Percentiles rank a stretch among this genome's conserved stretches.
Conservation (phyloP, 129 eudicot species). For the Daucus carota region DNA sequence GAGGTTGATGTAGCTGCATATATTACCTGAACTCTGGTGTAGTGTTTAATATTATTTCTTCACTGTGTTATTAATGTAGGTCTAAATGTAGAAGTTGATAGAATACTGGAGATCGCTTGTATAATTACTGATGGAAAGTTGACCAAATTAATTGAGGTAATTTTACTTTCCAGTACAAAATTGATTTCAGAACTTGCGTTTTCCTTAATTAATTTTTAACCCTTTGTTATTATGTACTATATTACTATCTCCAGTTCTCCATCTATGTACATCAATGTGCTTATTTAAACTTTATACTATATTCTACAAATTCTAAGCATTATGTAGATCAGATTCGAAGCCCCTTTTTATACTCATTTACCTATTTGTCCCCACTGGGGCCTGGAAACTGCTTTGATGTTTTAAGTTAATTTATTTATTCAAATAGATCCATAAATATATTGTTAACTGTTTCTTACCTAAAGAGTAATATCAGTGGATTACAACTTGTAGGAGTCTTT, state of each 20-base stretch:
- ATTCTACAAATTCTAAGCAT: neutral
- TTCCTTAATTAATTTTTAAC: neutral
- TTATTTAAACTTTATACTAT: neutral
- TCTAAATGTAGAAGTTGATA: constrained; percentile 69
- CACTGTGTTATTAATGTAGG: constrained; percentile 41
- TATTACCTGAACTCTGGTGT: neutral
- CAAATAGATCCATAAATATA: neutral
- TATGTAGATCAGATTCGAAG: neutral
- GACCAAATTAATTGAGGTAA: constrained; percentile 72
- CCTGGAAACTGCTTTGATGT: neutral
- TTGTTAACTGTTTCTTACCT: neutral
- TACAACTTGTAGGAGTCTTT: neutral
- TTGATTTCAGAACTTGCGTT: constrained; percentile 6
- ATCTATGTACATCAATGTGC: neutral
- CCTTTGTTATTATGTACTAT: neutral
- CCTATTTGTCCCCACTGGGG: neutral
- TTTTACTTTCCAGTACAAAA: neutral
- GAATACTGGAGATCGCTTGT: constrained; percentile 95
- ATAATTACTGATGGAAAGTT: constrained; percentile 83
- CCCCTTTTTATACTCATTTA: neutral
- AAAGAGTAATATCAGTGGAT: neutral
- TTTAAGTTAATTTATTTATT: neutral
- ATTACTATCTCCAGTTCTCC: too few relatives aligned
- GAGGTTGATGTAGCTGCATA: neutral
- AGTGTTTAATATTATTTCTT: neutral